Percentiles rank a stretch among this genome's conserved stretches.
phyloP scores from a whole-genome alignment of 2,329 filamentous ascomycete genomes.

The Claviceps maximensis region DNA sequence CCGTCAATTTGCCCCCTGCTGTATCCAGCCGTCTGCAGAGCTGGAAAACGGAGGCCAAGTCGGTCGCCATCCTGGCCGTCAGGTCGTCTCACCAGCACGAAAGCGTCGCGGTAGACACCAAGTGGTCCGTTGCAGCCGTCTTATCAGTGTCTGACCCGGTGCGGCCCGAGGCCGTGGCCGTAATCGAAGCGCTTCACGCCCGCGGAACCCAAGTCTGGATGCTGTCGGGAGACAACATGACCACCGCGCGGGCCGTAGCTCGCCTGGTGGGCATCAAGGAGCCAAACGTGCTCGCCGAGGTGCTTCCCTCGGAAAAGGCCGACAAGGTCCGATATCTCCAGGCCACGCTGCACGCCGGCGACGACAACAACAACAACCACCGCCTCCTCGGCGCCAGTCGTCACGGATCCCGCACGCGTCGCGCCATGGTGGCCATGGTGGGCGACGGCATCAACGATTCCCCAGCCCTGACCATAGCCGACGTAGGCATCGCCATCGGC shows the following conservation, averaged over 20 bases:
- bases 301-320: conserved; percentile 73
- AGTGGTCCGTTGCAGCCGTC: conserved; percentile 44
- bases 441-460: conserved; percentile 87
- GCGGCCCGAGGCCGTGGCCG: conserved; percentile 53
- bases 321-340: conserved; percentile 55
- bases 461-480: conserved; percentile 65
- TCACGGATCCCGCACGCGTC: conserved; percentile 17
- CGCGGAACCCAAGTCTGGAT: conserved; percentile 71
- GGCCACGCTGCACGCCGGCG: conserved; percentile 29
- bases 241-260: conserved; percentile 72
- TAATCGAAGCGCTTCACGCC: conserved; percentile 51
- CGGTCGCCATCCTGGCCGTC: conserved; percentile 45
- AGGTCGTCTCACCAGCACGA: conserved; percentile 13
- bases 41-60: conserved; percentile 53
- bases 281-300: conserved; percentile 70
- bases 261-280: conserved; percentile 58
- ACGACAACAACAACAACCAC: conserved; percentile 13
- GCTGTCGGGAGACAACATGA: conserved; percentile 82
- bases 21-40: conserved; percentile 27
- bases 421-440: conserved; percentile 62
- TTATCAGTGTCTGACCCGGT: conserved; percentile 74
- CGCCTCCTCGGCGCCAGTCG: conserved; percentile 4
- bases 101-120: neutral
- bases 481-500: conserved; percentile 74
- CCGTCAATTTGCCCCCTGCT: conserved; percentile 24